Conservation (phyloP, 306 rosid genomes). For the Cercis canadensis region DNA sequence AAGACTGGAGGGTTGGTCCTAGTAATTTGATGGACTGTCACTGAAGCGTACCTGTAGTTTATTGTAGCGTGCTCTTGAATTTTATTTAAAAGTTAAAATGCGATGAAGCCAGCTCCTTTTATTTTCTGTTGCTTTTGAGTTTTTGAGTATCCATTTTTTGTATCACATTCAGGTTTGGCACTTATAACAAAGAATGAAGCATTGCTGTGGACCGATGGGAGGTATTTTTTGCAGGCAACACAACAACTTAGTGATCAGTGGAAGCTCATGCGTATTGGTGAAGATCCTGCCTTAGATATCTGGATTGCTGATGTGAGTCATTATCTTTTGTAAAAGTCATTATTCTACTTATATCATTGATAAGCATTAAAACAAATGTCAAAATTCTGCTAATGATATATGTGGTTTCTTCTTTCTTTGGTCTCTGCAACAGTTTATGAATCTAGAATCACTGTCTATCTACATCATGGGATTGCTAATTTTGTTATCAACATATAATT, state of each 20-base stretch:
- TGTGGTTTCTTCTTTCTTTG: neutral
- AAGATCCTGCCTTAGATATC: conserved; percentile 84
- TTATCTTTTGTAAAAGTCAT: conserved; percentile 8
- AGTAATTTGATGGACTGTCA: too few species aligned
- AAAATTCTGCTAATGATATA: conserved; percentile 12
- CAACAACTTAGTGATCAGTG: conserved; percentile 83
- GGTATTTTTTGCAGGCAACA: conserved; percentile 93
- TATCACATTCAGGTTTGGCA: conserved; percentile 73
- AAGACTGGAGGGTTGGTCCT: too few species aligned
- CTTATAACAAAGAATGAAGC: conserved; percentile 79
- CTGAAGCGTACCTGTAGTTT: conserved; percentile 1
- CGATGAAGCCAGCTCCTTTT: conserved; percentile 2
- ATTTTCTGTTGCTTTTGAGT: neutral
- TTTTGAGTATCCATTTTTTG: conserved; percentile 1
- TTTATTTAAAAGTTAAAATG: neutral
- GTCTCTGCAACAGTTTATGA: neutral
- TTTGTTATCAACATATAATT: conserved; percentile 13
- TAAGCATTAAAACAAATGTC: neutral
- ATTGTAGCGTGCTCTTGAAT: conserved; percentile 15
- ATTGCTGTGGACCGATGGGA: conserved; percentile 94
- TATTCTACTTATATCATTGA: conserved; percentile 9
- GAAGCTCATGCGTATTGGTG: conserved; percentile 96
- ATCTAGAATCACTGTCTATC: too few species aligned
- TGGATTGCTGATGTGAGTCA: conserved; percentile 95
- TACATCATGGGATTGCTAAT: conserved; percentile 21